These are phyloP conservation scores for Candida sakaeoensis DNA, from an alignment of 805 yeast genomes.

Conservation along the genomic window DNA sequence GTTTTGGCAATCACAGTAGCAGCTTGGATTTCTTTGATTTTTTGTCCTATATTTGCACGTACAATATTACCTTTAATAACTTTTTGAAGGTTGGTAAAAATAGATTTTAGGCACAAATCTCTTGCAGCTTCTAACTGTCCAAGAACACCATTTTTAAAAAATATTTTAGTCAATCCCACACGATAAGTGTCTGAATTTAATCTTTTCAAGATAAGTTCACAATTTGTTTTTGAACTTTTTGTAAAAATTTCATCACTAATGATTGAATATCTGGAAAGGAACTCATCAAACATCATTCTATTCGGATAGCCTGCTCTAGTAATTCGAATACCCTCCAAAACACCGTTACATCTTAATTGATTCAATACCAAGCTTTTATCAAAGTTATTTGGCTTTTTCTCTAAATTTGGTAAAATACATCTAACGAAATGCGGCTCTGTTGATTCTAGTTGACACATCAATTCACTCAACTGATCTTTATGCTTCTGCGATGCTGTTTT, in stretches of 20 bases:
- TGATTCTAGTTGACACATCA: slow-evolving; percentile 67
- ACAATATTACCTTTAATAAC: slow-evolving; percentile 58
- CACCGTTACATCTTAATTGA: slow-evolving; percentile 95
- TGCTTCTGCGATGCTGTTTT: slow-evolving; percentile 84
- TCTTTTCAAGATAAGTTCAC: slow-evolving; percentile 60
- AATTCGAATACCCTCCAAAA: slow-evolving; percentile 93
- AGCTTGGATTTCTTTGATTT: slow-evolving; percentile 63
- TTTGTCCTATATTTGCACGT: slow-evolving; percentile 44
- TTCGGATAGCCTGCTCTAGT: slow-evolving; percentile 98
- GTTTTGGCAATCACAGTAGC: slow-evolving; percentile 64
- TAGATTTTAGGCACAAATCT: slow-evolving; percentile 55
- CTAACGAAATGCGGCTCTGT: slow-evolving; percentile 97
- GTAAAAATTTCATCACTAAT: slow-evolving; percentile 46
- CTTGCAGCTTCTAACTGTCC: slow-evolving; percentile 76
- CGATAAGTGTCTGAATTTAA: slow-evolving; percentile 59
- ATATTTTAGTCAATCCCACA: slow-evolving; percentile 68
- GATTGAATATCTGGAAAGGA: slow-evolving; percentile 71
- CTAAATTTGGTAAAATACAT: slow-evolving; percentile 86
- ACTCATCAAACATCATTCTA: slow-evolving; percentile 78
- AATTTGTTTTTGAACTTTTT: slow-evolving; percentile 57
- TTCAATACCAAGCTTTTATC: slow-evolving; percentile 76
- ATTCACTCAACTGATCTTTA: slow-evolving; percentile 70
- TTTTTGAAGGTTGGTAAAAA: slow-evolving; percentile 62
- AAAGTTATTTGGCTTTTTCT: slow-evolving; percentile 66
- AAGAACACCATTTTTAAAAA: slow-evolving; percentile 72